Base-by-base conservation (phyloP, 2,329 filamentous ascomycete genomes). In the Fusarium penzigii region DNA sequence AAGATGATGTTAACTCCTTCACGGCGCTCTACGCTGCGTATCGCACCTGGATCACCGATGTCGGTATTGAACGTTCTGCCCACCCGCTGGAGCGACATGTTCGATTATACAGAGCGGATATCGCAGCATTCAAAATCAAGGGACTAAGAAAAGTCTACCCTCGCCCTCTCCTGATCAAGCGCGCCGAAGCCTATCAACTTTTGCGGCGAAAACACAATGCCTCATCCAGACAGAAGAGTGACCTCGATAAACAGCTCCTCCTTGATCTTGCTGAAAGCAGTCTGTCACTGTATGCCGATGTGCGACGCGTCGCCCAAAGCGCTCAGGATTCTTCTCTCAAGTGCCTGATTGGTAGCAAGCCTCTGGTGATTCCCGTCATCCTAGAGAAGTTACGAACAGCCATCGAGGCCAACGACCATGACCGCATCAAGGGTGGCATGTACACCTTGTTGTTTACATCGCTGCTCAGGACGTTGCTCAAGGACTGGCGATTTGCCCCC, bases 1-100 rank as follows among this genome's bases (percentile, higher is more conserved):
- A 97, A 68, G 94, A 99, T 66, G 94, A 99, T 68, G 94, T 99
- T 1, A 86, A 89, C 14, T 97, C 92, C 72, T 99, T 99, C 73
- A 96, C 92, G 20, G 86, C 92, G 1, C 75, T 99, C 2, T 99
- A 96, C 72, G 89, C 89, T 17, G 90, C 93, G 2, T 99, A 97
- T 70, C 83, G 91, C 41, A 94, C 90, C 9, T 99, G 92, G 92
- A 97, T 99, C 65, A 92, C 96, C 2, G 94, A 99, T 65, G 92
- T 99, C 39, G 94, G 95, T 16, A 95, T 97, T 54, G 94, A 99
- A 73, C 83, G 93, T 53, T 97, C 93, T 16, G 93, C 94, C 1
- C 94, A 97, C 69, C 90, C 95, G 2, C 78, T 97, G 10, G 94
- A 99, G 69, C 83, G 94, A 17, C 87, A 97, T 13, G 84, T 89